Base-by-base conservation (phyloP, 768 basidiomycete species). In the Lyophyllum atratum region DNA sequence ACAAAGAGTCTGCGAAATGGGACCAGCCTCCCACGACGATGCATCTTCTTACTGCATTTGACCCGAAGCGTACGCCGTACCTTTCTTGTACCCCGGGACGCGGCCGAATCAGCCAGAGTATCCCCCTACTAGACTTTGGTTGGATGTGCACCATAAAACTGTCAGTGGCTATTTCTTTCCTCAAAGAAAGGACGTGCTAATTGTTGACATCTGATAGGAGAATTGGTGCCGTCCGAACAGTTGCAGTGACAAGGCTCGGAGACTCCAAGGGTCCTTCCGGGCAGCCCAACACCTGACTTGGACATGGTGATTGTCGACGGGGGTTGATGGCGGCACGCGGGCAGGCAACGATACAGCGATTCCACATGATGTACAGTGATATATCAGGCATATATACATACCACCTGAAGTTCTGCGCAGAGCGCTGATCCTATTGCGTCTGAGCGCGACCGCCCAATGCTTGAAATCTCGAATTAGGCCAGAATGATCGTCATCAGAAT, bases 141-240 rank as follows among this genome's bases (percentile, higher is more conserved):
- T 58, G 50, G 56, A 50, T 29, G 22, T 53, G 50, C 17, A 37
- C 56, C 9, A 47, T 52, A 17, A 52, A 58, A 37, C 25, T 47
- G 49, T 44, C 22, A 4, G 50, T 50, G 10, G 11, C 19, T 31
- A 10, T 37, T 11, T n/a, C 26, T 10, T 31, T 19, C 10, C 10
- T 45, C 4, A n/a, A 3, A 26, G 2, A 14, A 2, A 2, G 15
- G 11, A 25, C 2, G 3, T 21, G n/a, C 19, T 19, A n/a, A 15
- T 47, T 26, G 22, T 37, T 31, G 6, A 31, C 29, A 26, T 21
- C 3, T 22, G n/a, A 14, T 15, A 55, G 54, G 54, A 29, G 48
- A 26, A 33, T 55, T n/a, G 39, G 48, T 11, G 25, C 17, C 10
- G 48, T 49, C 6, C 46, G 42, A 21, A 40, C 54, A 29, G 54